Evolutionary conservation across 2,329 filamentous ascomycete species (phyloP), one percentile per base, ranked within the genome.

Genomic region (Clarireedia sp.): DNA sequence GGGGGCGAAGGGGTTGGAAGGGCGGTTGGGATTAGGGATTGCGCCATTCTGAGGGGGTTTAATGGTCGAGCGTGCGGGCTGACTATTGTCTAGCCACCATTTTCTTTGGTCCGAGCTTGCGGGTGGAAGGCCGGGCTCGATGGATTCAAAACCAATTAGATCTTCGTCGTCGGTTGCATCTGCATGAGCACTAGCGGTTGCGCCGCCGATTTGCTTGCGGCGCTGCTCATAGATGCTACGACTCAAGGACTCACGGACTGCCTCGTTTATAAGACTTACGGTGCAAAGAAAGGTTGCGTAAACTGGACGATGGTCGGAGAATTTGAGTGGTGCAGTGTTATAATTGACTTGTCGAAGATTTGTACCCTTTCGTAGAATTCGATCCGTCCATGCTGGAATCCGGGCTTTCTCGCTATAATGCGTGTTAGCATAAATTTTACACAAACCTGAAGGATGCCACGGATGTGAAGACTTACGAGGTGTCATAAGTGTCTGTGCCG

Each of bases 351-450:
- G 94, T 43, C 85, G 83, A 37, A 99, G 78, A 63, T 90, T 91
- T 57, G 81, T 75, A 7, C 94, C 94, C 72, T 91, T 95, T 57
- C 89, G 86, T 8, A 99, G 74, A 46, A 99, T 87, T 38, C 94
- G 87, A 71, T 99, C 94, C 58, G 91, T 96, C 94, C 94, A 99
- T 0, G 94, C 94, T 2, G 94, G 94, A 59, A 97, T 96, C 16
- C 94, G 85, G 54, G 86, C 84, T 70, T 99, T 99, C 66, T 97
- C 92, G 48, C 85, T 87, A 50, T 14, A 47, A n/a, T 4, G n/a
- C 14, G 17, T 36, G 60, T 78, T 57, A 75, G 70, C 51, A 29
- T 16, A 5, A 26, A 33, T 33, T 33, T 33, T 33, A 33, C 29
- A 33, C 12, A 33, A 5, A 33, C 12, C 9, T 10, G 29, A 45